A percentile compares a stretch with the other conserved stretches of the same genome.
Conservation (phyloP, 2,329 filamentous ascomycete species). For the Aspergillus tamarii region DNA sequence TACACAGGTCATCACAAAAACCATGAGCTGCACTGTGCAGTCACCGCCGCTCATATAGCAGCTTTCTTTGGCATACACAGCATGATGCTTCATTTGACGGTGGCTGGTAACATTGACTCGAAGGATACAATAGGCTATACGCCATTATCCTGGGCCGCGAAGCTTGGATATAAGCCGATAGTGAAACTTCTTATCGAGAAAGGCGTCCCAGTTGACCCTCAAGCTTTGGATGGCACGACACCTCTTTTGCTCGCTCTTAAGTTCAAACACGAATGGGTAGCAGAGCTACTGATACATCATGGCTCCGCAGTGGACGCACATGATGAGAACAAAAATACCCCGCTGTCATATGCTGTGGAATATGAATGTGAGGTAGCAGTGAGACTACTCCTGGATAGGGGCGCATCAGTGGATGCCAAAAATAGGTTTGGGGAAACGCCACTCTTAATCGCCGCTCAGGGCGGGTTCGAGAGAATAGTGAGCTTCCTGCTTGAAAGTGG, state of each 20-base stretch:
- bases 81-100: neutral
- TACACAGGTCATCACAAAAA: neutral
- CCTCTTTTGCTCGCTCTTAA: neutral
- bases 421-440: neutral
- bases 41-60: neutral
- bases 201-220: neutral
- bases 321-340: neutral
- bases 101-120: neutral
- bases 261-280: neutral
- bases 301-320: neutral
- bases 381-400: slow-evolving; percentile 1
- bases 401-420: neutral
- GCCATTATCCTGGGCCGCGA: slow-evolving; percentile 14
- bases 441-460: neutral
- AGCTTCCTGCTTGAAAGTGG: slow-evolving; percentile 3
- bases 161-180: neutral
- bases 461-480: neutral
- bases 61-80: neutral
- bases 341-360: neutral
- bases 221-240: neutral
- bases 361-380: neutral
- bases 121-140: slow-evolving; percentile 1
- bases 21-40: neutral
- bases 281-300: neutral
- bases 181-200: slow-evolving; percentile 1